A percentile compares a stretch with the other conserved stretches of the same genome.
These are phyloP conservation scores for Marasmius fiardii DNA, from an alignment of 1,284 basidiomycete species.

Conservation along the genomic window DNA sequence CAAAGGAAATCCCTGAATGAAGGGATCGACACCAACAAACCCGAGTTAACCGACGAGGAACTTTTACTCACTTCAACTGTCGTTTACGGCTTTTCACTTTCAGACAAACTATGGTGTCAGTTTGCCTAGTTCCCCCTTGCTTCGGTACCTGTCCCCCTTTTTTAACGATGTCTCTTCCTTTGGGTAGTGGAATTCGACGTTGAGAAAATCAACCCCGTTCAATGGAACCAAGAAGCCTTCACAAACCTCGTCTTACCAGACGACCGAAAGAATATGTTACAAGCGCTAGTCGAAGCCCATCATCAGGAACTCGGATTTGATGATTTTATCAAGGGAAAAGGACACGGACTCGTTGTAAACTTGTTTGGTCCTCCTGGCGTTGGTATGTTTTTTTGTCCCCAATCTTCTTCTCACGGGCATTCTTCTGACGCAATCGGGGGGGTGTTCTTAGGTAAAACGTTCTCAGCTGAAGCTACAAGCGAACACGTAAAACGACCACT, in stretches of 20 bases:
- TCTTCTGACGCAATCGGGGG: no score
- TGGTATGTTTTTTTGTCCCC: slow-evolving; percentile 35
- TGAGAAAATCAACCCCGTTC: slow-evolving; percentile 43
- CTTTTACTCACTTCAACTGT: slow-evolving; percentile 53
- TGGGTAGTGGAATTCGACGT: slow-evolving; percentile 52
- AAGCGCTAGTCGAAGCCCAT: slow-evolving; percentile 57
- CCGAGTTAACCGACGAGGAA: slow-evolving; percentile 45
- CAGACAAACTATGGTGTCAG: slow-evolving; percentile 58
- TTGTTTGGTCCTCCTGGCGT: slow-evolving; percentile 61
- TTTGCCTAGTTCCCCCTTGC: slow-evolving; percentile 10
- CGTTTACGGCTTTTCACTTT: slow-evolving; percentile 56
- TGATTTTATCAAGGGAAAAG: slow-evolving; percentile 62
- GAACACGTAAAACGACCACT: slow-evolving; percentile 57
- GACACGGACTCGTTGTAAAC: slow-evolving; percentile 57
- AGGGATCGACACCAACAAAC: slow-evolving; percentile 17
- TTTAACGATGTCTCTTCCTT: neutral
- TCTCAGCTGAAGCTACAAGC: slow-evolving; percentile 59
- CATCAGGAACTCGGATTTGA: slow-evolving; percentile 50
- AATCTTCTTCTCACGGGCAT: neutral
- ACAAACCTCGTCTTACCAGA: slow-evolving; percentile 51
- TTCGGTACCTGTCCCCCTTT: neutral
- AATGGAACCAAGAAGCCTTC: slow-evolving; percentile 59
- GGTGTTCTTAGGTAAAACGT: slow-evolving; percentile 35
- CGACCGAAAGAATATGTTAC: slow-evolving; percentile 49
- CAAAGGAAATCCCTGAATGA: slow-evolving; percentile 22